Base-by-base conservation (phyloP, 2,329 filamentous ascomycete genomes). In the Pseudohalonectria lignicola region DNA sequence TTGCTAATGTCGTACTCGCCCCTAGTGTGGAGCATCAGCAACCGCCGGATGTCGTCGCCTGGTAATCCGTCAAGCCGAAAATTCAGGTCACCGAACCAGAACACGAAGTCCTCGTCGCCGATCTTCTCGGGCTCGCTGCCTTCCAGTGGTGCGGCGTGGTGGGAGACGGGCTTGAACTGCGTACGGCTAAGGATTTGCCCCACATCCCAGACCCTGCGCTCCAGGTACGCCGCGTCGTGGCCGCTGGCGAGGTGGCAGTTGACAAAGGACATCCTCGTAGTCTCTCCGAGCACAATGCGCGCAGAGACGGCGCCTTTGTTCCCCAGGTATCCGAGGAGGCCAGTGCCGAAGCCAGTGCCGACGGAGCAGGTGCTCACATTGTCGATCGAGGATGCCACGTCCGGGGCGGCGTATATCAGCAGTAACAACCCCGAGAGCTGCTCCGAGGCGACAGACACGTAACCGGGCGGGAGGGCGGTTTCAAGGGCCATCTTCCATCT, bases 21-120 rank as follows among this genome's bases (percentile, higher is more conserved):
- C 25, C 72, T 71, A 0, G 85, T 82, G 56, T 95, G 90, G 4
- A 95, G 69, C 52, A 81, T 83, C 28, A 98, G 67, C 6, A 96
- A 64, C 34, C 83, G 76, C 23, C 90, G 75, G 34, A 98, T 92
- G 54, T 98, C 92, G 28, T 92, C 83, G 1, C 87, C 88, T 0
- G 90, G 85, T 35, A 96, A 74, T 32, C 82, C 85, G 36, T 93
- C 86, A 1, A 98, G 69, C 23, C 92, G 77, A 53, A 95, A 98
- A 55, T 98, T 98, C 31, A 98, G 68, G 56, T 98, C 92, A 6
- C 92, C 92, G 52, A 94, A 85, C 86, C 90, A 96, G 52, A 98
- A 95, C 0, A 80, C 78, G 60, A 95, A 87, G 53, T 98, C 92
- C 47, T 94, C 90, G 29, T 93, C 84, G 1, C 86, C 88, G 45